Evolutionary conservation across 345 rosid genomes (phyloP).

Genomic region (Camelina neglecta): DNA sequence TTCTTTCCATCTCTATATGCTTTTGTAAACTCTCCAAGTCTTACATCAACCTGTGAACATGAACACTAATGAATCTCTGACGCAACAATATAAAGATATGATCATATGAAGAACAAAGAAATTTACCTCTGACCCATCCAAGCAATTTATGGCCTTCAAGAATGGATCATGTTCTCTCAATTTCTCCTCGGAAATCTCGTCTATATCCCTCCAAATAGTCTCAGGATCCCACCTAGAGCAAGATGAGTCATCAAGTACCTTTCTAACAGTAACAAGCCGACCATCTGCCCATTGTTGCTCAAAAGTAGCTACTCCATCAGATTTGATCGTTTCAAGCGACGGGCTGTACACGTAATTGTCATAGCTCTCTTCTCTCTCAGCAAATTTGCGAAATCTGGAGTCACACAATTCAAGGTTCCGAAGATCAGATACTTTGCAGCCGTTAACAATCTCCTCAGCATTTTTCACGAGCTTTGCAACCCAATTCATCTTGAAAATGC

Average conservation of each 20-base stretch:
- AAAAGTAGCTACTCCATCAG: conserved; percentile 64
- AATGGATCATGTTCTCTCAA: conserved; percentile 60
- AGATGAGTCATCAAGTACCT: conserved; percentile 68
- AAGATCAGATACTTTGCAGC: conserved; percentile 67
- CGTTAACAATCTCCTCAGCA: conserved; percentile 89
- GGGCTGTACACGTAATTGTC: conserved; percentile 73
- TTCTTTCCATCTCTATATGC: conserved; percentile 71
- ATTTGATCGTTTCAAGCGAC: conserved; percentile 57
- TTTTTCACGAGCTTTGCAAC: conserved; percentile 95
- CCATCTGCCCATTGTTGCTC: conserved; percentile 83
- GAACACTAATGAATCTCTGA: conserved; percentile 34
- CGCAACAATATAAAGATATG: conserved; percentile 35
- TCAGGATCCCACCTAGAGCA: conserved; percentile 80
- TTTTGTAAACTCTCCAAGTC: conserved; percentile 67
- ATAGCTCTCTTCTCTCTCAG: conserved; percentile 61
- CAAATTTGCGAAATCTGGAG: conserved; percentile 52
- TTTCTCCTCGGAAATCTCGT: conserved; percentile 75
- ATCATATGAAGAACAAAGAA: conserved; percentile 5
- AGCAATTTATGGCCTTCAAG: conserved; percentile 80
- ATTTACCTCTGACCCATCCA: conserved; percentile 76
- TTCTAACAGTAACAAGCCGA: conserved; percentile 71
- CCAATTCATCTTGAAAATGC: conserved; percentile 99
- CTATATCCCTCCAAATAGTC: conserved; percentile 76
- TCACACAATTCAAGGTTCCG: conserved; percentile 43
- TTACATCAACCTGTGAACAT: conserved; percentile 70